Base-by-base conservation (phyloP, 176 grass and related monocot genomes). In the Eremochloa ophiuroides region DNA sequence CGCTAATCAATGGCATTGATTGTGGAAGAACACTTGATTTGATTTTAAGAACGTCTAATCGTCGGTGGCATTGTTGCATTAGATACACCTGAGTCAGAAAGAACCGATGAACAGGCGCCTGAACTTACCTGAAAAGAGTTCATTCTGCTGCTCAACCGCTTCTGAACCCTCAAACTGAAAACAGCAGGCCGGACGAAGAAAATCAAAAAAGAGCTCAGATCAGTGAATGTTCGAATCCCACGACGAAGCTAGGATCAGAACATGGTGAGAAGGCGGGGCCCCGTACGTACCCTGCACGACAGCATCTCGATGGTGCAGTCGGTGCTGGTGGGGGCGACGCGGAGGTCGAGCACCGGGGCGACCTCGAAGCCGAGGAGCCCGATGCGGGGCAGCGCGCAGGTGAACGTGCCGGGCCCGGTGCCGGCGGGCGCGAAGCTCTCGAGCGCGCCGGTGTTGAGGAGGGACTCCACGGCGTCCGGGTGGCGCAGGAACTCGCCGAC, bases 241-340 rank as follows among this genome's bases (percentile, higher is more conserved):
- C 43, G 4, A 72, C 41, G 35, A 70, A 17, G 1, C 66, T 2
- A 42, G 66, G 40, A 20, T 72, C 15, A 71, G n/a, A 28, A 2
- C 18, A 34, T 13, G 9, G 35, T 5, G 27, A n/a, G 0, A 1
- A 17, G 9, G 27, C 5, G 8, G 62, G 22, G 3, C 15, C 63
- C 4, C 29, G 31, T 1, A 12, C 58, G 31, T 75, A 96, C 93
- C 87, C 91, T 88, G 82, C 90, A 94, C 22, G 92, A 94, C 27
- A 98, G 86, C 92, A 98, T 85, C 83, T 98, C 92, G 51, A 98
- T 91, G 11, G 88, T 93, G 81, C 92, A 98, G 72, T 89, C 82
- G 22, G 82, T 38, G 37, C 35, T 10, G 8, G 95, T 93, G 10
- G 88, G 95, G 30, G 75, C 77, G 44, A 94, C 90, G 5, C 90